These are phyloP conservation scores for Fraxinus platypoda DNA, from an alignment of 305 asterid genomes.

Conservation along the genomic window DNA sequence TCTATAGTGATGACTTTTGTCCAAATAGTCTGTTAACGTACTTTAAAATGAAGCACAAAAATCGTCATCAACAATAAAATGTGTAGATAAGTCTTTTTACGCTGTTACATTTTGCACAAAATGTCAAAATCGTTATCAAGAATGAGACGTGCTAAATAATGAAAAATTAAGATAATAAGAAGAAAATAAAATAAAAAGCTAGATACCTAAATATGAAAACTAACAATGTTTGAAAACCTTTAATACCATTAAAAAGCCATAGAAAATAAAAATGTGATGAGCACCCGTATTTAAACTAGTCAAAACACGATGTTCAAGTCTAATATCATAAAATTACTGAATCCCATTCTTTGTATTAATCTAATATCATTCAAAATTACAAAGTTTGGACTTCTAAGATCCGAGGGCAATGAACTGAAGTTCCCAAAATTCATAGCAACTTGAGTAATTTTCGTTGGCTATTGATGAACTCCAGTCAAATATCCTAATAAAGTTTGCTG, in stretches of 20 bases:
- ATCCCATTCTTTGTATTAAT: conserved; percentile 34
- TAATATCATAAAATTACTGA: background rate
- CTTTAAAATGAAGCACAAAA: background rate
- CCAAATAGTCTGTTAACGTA: too few species aligned
- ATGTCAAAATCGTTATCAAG: background rate
- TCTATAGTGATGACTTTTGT: background rate
- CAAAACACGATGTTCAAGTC: background rate
- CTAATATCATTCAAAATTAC: conserved; percentile 33
- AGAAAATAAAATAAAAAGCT: too few species aligned
- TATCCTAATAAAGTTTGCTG: conserved; percentile 27
- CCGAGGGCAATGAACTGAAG: conserved; percentile 43
- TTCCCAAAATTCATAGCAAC: conserved; percentile 70
- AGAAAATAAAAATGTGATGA: background rate
- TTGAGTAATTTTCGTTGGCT: conserved; percentile 31
- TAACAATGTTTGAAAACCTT: background rate
- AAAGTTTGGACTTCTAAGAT: conserved; percentile 39
- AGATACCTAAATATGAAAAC: background rate
- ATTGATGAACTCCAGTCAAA: conserved; percentile 42
- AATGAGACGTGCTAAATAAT: background rate
- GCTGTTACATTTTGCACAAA: background rate
- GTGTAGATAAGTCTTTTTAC: background rate
- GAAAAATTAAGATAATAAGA: background rate
- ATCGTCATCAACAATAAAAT: background rate
- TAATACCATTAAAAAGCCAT: background rate
- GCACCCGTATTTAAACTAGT: background rate